Percentiles rank a stretch among this genome's conserved stretches.
Evolutionary conservation across 1,284 basidiomycete genomes (phyloP).

Genomic region (Mycena sp.): DNA sequence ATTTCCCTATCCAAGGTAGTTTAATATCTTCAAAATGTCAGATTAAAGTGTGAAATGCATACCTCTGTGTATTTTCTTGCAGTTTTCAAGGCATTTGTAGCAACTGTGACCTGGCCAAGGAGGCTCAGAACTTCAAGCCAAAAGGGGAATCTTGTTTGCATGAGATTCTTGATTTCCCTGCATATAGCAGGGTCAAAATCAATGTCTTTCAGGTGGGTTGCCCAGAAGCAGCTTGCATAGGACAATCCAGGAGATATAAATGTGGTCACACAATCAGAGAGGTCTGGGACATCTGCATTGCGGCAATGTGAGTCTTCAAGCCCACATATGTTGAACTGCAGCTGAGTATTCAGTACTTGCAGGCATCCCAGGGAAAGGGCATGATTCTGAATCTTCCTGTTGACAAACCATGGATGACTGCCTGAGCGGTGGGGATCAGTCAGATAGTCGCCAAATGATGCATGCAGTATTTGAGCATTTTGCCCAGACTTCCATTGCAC

Average conservation of each 20-base stretch:
- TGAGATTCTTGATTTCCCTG: not conserved
- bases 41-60: too few species aligned
- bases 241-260: not conserved
- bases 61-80: not conserved
- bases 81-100: not conserved
- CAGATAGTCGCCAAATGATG: constrained; percentile 3
- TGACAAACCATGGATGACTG: not conserved
- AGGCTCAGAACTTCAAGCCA: constrained; percentile 15
- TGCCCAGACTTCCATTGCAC: not conserved
- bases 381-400: not conserved
- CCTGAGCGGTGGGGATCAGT: not conserved
- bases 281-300: not conserved
- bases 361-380: not conserved
- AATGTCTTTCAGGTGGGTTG: not conserved
- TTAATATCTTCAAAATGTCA: too few species aligned
- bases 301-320: not conserved
- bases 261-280: not conserved
- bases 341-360: not conserved
- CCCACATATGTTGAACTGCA: constrained; percentile 9
- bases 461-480: not conserved
- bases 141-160: not conserved
- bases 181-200: not conserved
- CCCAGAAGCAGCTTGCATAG: constrained; percentile 3
- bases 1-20: too few species aligned
- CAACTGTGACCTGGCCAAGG: not conserved